These are phyloP conservation scores for Mycena albidolilacea DNA, from an alignment of 768 basidiomycete genomes.

Conservation along the genomic window DNA sequence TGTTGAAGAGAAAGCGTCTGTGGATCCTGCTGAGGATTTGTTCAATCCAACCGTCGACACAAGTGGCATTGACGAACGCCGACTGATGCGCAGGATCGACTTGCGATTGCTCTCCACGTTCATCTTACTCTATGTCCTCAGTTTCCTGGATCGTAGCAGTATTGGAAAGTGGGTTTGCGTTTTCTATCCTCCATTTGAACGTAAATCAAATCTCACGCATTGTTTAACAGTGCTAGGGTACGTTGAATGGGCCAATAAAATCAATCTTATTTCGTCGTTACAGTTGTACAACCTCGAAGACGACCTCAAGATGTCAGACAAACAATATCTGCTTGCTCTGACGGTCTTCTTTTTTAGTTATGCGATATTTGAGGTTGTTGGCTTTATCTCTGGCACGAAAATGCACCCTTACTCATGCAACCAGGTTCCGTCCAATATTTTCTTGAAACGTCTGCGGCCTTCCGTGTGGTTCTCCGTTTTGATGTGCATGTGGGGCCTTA, in stretches of 20 bases:
- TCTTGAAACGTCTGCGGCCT: conserved; percentile 73
- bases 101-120: conserved; percentile 82
- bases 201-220: not conserved
- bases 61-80: conserved; percentile 67
- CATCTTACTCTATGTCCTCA: conserved; percentile 79
- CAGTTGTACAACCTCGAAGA: conserved; percentile 73
- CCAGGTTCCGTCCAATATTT: conserved; percentile 57
- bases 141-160: conserved; percentile 76
- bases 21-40: conserved; percentile 40
- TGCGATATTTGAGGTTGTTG: conserved; percentile 74
- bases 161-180: conserved; percentile 67
- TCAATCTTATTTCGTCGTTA: not conserved
- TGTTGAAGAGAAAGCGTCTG: conserved; percentile 32
- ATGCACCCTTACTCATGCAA: not conserved
- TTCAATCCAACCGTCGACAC: conserved; percentile 69
- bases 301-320: conserved; percentile 72
- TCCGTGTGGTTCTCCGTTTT: conserved; percentile 74
- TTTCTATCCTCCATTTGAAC: not conserved
- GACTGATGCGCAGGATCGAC: conserved; percentile 73
- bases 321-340: conserved; percentile 76
- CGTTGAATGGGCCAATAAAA: conserved; percentile 26
- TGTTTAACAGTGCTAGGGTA: conserved; percentile 64
- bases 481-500: conserved; percentile 64
- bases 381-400: not conserved
- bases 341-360: conserved; percentile 79